Evolutionary conservation across 2,329 filamentous ascomycete species (phyloP).

Genomic region (Aspergillus neoniger): DNA sequence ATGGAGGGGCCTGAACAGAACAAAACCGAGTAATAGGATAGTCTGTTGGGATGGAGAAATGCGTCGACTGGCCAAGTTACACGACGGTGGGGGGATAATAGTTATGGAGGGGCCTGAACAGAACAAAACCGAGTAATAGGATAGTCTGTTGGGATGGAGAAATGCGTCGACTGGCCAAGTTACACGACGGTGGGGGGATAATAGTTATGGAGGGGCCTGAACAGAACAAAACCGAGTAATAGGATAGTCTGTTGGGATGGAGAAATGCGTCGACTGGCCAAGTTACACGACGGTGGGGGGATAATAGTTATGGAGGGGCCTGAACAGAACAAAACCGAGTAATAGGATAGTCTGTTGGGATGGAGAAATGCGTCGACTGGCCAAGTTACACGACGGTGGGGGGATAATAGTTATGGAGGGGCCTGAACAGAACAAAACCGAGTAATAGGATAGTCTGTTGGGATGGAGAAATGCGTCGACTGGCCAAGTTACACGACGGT

Average conservation of each 20-base stretch:
- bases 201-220: neutral
- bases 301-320: neutral
- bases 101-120: neutral
- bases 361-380: neutral
- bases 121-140: neutral
- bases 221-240: neutral
- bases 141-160: no score
- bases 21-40: neutral
- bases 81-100: neutral
- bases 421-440: neutral
- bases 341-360: neutral
- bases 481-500: neutral
- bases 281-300: neutral
- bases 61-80: neutral
- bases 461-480: neutral
- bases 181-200: neutral
- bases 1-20: neutral
- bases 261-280: neutral
- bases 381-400: neutral
- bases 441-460: neutral
- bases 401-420: neutral
- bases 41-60: no score
- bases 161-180: neutral
- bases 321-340: neutral
- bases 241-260: no score